phyloP scores from a whole-genome alignment of 2,329 filamentous ascomycete genomes.

The Cadophora gregata region DNA sequence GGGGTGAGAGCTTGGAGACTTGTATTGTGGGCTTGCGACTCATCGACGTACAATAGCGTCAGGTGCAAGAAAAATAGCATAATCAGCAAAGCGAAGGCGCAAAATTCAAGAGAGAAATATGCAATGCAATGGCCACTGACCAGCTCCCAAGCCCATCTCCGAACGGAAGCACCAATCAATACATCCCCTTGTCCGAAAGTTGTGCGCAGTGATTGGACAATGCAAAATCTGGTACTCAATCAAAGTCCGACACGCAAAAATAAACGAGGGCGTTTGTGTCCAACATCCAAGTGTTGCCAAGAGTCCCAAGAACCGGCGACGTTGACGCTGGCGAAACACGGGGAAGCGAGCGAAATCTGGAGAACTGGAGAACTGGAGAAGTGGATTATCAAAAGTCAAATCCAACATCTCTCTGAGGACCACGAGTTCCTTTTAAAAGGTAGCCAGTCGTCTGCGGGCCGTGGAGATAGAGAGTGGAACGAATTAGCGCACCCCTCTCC shows the following conservation, averaged over 20 bases:
- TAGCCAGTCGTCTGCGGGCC: not conserved
- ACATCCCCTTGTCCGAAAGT: conserved; percentile 7
- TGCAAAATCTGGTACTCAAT: not conserved
- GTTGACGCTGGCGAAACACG: not conserved
- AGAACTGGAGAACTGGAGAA: conserved; percentile 7
- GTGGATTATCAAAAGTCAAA: conserved; percentile 2
- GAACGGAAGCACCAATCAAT: not conserved
- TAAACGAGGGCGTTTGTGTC: not conserved
- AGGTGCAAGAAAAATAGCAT: not conserved
- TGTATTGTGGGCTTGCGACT: not conserved
- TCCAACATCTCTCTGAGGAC: not conserved
- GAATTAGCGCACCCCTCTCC: not conserved
- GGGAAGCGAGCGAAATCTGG: conserved; percentile 4
- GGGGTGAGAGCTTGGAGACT: conserved; percentile 1
- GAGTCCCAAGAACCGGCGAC: not conserved
- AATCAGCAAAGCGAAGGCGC: not conserved
- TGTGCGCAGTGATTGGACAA: conserved; percentile 1
- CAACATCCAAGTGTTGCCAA: not conserved
- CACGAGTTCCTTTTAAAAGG: not conserved
- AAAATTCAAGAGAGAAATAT: not conserved
- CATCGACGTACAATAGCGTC: not conserved
- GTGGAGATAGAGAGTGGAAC: conserved; percentile 1
- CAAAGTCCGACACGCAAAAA: not conserved
- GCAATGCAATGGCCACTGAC: not conserved
- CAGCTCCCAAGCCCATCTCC: conserved; percentile 1